Evolutionary conservation across 2,329 filamentous ascomycete genomes (phyloP), one percentile per base, ranked within the genome.

Genomic region (Dactylellina parvicollis): DNA sequence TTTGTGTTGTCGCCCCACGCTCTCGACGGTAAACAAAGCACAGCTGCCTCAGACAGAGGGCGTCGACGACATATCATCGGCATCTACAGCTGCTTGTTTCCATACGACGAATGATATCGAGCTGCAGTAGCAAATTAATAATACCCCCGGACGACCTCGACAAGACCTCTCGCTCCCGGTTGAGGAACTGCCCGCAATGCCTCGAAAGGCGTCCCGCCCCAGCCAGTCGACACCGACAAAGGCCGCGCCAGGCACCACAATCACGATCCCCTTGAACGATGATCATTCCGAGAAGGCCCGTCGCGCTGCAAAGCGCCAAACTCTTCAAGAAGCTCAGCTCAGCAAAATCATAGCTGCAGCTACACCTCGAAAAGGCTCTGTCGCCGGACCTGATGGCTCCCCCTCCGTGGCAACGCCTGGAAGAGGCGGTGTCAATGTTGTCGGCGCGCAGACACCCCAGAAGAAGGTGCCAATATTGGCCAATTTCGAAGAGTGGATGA

Each of bases 401-500:
- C 77, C 78, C 55, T 76, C 80, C 42, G 79, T 79, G 14, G 77
- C 59, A 18, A 77, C 22, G 77, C 78, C 62, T 81, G 81, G 46
- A 79, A 81, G 75, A 79, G 82, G 75, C 80, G 84, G 83, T 59
- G 85, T 88, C 78, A 89, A 91, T 47, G 88, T 87, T 69, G 90
- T 91, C 30, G 87, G 85, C 75, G 91, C 90, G 36, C 90, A 96
- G 60, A 97, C 95, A 71, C 95, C 94, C 60, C 94, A 96, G 90
- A 96, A 96, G 85, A 90, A 93, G 74, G 92, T 96, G 26, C 95
- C 95, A 0, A 90, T 99, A 77, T 84, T 99, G 61, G 95, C 95
- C 79, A 99, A 99, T 82, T 99, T 98, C 78, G 95, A 99, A 81
- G 95, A 99, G 80, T 98, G 94, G 95, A 98, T 99, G 92, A 99